phyloP scores from a whole-genome alignment of 108 stramenopile species.

The Mediolabrus comicus region DNA sequence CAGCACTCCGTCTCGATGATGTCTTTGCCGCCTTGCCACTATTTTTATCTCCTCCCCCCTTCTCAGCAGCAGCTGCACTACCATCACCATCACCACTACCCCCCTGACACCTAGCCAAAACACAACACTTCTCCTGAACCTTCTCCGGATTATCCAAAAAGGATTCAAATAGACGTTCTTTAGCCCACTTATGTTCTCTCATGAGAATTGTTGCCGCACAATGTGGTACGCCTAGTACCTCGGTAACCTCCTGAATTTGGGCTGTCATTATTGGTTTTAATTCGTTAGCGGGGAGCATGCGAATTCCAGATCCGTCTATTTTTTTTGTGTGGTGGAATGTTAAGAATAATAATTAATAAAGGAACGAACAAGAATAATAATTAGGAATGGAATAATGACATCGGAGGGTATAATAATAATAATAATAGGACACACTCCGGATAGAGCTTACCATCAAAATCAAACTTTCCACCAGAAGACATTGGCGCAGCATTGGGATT shows the following conservation, averaged over 20 bases:
- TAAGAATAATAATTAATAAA: conserved; percentile 5
- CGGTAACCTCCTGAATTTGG: conserved; percentile 66
- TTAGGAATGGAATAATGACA: neutral
- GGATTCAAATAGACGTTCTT: conserved; percentile 86
- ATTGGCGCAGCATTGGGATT: conserved; percentile 48
- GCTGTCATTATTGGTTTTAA: conserved; percentile 72
- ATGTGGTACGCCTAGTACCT: conserved; percentile 79
- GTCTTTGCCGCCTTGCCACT: conserved; percentile 35
- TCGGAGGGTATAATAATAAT: neutral
- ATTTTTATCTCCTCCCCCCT: conserved; percentile 2
- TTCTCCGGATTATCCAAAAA: conserved; percentile 77
- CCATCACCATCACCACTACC: neutral
- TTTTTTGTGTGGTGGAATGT: neutral
- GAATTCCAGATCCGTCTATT: conserved; percentile 53
- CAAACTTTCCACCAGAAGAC: conserved; percentile 20
- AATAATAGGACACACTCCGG: neutral
- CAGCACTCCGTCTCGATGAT: conserved; percentile 8
- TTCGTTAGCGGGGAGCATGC: conserved; percentile 68
- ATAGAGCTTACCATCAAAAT: conserved; percentile 13
- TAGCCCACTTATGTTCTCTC: conserved; percentile 89
- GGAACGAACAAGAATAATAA: neutral
- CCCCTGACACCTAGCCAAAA: conserved; percentile 45
- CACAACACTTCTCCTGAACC: conserved; percentile 70
- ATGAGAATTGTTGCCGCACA: conserved; percentile 86
- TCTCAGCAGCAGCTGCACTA: neutral